These are phyloP conservation scores for Diospyros lotus DNA, from an alignment of 148 eudicot species.

Conservation along the genomic window DNA sequence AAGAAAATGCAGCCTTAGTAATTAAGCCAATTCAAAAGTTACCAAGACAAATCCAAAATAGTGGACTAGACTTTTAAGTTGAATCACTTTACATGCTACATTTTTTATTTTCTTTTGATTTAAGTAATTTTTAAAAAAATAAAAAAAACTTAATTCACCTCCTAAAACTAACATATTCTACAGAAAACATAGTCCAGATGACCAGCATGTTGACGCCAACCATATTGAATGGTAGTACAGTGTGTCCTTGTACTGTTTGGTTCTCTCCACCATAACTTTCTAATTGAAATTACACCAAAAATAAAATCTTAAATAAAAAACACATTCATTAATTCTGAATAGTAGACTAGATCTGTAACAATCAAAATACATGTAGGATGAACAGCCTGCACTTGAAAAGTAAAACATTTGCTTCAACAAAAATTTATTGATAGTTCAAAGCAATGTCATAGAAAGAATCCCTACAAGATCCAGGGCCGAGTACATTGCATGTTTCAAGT, in stretches of 20 bases:
- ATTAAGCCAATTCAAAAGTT: too few species aligned
- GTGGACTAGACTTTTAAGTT: too few species aligned
- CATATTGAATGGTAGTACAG: too few species aligned
- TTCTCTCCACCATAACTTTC: not conserved
- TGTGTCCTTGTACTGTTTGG: not conserved
- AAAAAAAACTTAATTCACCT: too few species aligned
- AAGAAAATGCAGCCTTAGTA: too few species aligned
- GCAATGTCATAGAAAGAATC: constrained; percentile 10
- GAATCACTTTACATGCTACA: too few species aligned
- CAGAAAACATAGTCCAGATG: too few species aligned
- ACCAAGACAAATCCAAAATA: too few species aligned
- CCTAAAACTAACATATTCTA: too few species aligned
- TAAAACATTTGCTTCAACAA: not conserved
- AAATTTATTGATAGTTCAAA: not conserved
- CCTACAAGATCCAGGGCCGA: not conserved
- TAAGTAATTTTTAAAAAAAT: too few species aligned
- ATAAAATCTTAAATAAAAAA: not conserved
- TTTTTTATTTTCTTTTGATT: too few species aligned
- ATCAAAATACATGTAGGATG: not conserved
- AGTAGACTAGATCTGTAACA: not conserved
- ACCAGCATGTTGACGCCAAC: too few species aligned
- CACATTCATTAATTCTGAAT: not conserved
- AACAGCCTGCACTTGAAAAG: not conserved
- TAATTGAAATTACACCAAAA: not conserved
- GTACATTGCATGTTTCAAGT: not conserved